Percentiles rank a stretch among this genome's conserved stretches.
phyloP scores from a whole-genome alignment of 1,139 yeast species.

The Diutina catenulata region DNA sequence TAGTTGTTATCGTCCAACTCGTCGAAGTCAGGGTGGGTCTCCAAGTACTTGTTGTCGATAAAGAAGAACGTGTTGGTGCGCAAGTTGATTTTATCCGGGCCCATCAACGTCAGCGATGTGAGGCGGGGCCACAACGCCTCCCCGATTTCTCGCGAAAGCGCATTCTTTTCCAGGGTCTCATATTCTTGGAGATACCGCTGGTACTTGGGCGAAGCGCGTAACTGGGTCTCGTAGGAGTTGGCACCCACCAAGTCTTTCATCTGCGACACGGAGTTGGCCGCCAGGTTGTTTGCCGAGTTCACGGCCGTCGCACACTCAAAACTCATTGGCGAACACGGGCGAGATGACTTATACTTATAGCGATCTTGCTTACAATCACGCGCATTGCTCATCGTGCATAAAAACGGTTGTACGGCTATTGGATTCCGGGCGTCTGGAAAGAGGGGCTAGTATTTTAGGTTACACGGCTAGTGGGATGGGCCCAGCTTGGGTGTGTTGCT shows the following conservation, averaged over 20 bases:
- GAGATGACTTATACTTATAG: no score
- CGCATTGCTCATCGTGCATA: no score
- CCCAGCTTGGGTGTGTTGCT: no score
- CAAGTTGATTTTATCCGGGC: not conserved
- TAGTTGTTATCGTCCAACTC: conserved; percentile 12
- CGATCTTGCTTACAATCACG: no score
- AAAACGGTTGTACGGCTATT: no score
- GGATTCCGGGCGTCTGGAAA: no score
- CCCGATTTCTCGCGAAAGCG: not conserved
- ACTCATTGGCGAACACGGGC: no score
- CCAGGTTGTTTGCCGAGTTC: not conserved
- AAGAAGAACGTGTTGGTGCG: not conserved
- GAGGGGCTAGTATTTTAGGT: no score
- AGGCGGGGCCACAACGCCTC: not conserved
- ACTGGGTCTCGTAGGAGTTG: not conserved
- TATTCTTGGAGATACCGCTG: not conserved
- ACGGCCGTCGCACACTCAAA: conserved; percentile 1
- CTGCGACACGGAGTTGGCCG: not conserved
- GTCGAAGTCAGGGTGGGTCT: not conserved
- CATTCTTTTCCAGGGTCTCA: not conserved
- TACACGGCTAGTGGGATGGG: no score
- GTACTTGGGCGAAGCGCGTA: not conserved
- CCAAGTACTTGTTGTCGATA: not conserved
- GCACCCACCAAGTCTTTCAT: not conserved
- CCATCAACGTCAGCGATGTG: not conserved